Evolutionary conservation across 257 asterid species (phyloP), one percentile per base, ranked within the genome.

Genomic region (Solanum medicagineum): DNA sequence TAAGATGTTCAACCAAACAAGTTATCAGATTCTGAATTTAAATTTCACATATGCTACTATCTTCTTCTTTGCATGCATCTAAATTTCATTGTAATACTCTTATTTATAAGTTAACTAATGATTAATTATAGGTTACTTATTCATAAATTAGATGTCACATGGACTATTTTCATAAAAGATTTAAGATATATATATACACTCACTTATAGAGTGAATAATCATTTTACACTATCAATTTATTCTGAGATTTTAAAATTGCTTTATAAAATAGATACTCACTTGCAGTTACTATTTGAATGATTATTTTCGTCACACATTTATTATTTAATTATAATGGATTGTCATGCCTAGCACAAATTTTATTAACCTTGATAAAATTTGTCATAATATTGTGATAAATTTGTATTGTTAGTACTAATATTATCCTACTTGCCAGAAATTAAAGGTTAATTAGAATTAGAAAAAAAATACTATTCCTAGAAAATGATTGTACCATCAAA

Each of bases 31-130:
- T 68, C 12, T 32, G 7, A 15, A 32, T 14, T 68, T 68, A 0
- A 68, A 68, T 13, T 15, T 29, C 16, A 32, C 8, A 0, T 1
- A 1, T 26, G 0, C 2, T 2, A 4, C 9, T 24, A 1, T 24
- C 73, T 26, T 20, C 26, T 57, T 65, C n/a, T 26, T 14, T 29
- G 19, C 7, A 66, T 15, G 74, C 45, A 65, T 26, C 17, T 26
- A 26, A 4, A 26, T 24, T 55, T 65, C 20, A 65, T 20, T 29
- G 20, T 26, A 65, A 65, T 14, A 14, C n/a, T 29, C n/a, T 14
- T 65, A 65, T 65, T 63, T 65, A 26, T 60, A 22, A 22, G 11
- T n/a, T 22, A 22, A 65, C n/a, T 14, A 54, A 53, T 53, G 6
- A 36, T 36, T 36, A 36, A 36, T 36, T 36, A 36, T 36, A 36